Evolutionary conservation across 2,329 filamentous ascomycete species (phyloP), one percentile per base, ranked within the genome.

Genomic region (Magnaporthiopsis rhizophila): DNA sequence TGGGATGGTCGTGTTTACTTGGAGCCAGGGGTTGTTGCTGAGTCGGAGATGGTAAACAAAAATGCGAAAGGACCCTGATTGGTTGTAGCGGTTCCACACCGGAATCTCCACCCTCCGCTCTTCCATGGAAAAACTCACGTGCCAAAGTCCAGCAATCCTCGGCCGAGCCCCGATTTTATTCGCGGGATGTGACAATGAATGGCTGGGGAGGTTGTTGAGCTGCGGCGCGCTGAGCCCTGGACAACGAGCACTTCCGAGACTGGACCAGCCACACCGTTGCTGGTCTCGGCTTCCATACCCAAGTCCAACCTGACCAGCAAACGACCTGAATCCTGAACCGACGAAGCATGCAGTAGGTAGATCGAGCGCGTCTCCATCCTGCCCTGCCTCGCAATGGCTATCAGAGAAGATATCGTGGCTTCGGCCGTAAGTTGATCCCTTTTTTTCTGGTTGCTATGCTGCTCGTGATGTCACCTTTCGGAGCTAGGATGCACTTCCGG

Each of bases 391-490:
- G 57, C 68, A 77, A 94, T 87, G 82, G 88, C 93, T 81, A 92
- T 97, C 81, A 92, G 95, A 75, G 94, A 98, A 86, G 94, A 98
- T 76, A 82, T 97, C 68, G 86, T 97, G 72, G 83, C 87, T 70
- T 96, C 92, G 74, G 93, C 91, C 74, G 88, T 89, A 82, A 74
- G 82, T 79, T 53, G 45, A n/a, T n/a, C 18, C 45, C 21, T 11
- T 15, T 18, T 38, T 12, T 63, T 57, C 7, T 21, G 18, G 21
- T 36, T n/a, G n/a, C 18, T 24, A n/a, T 50, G n/a, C 56, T n/a
- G 30, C 13, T 38, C 36, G 12, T 11, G 24, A 38, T 18, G 7
- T 59, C 60, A 7, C 57, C 9, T 11, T 58, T 9, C 15, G 26
- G 28, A 26, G 24, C 26, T 15, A 11, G 24, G 57, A 15, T n/a